Percentiles rank a stretch among this genome's conserved stretches.
Evolutionary conservation across 164 flowering plant species (phyloP).

Genomic region (Vitis rupestris): DNA sequence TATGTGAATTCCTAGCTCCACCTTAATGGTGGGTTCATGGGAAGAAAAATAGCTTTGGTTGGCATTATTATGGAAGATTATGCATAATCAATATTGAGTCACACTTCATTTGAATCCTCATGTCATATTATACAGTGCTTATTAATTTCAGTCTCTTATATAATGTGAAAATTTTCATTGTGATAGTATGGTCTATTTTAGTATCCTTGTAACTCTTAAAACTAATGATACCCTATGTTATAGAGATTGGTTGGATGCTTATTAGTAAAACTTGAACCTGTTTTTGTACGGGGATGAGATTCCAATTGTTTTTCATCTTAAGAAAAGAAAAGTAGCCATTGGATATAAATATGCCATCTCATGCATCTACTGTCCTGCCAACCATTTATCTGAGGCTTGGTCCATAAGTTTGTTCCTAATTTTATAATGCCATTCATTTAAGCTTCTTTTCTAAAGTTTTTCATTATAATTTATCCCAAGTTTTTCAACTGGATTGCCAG

Average conservation of each 20-base stretch:
- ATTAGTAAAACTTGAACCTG: too few relatives aligned
- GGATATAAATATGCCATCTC: too few relatives aligned
- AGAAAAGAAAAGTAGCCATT: too few relatives aligned
- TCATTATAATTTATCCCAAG: neutral
- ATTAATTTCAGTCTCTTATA: neutral
- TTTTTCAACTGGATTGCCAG: constrained; percentile 33
- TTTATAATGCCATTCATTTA: neutral
- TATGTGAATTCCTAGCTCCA: neutral
- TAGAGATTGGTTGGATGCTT: too few relatives aligned
- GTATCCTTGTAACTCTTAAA: too few relatives aligned
- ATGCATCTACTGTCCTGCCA: neutral
- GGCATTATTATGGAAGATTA: too few relatives aligned
- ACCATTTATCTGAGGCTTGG: neutral
- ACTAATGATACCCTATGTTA: too few relatives aligned
- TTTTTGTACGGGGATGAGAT: too few relatives aligned
- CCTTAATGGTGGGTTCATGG: neutral
- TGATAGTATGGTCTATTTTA: too few relatives aligned
- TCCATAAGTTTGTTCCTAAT: neutral
- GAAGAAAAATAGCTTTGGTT: neutral
- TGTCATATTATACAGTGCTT: neutral
- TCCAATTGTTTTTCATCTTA: too few relatives aligned
- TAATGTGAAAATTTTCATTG: neutral
- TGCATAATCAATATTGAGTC: neutral
- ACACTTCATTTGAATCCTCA: neutral
- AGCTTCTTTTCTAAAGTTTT: neutral